These are phyloP conservation scores for Paraphaeosphaeria minitans DNA, from an alignment of 2,329 filamentous ascomycete species.

Conservation along the genomic window DNA sequence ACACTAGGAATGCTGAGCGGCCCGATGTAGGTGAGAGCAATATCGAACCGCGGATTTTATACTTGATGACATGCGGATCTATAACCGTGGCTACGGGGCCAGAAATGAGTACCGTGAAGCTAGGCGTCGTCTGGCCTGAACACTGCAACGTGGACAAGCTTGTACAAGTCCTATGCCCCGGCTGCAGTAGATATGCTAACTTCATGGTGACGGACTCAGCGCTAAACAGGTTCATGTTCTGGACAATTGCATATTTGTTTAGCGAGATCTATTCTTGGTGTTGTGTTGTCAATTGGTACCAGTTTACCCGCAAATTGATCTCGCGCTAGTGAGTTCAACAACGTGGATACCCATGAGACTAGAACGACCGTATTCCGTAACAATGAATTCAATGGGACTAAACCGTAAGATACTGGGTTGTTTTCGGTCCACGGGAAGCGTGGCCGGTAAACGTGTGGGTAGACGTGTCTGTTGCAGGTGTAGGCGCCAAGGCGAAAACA, in stretches of 20 bases:
- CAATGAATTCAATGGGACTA: neutral
- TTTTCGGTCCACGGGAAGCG: neutral
- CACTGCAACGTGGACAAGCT: neutral
- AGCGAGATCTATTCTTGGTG: slow-evolving; percentile 30
- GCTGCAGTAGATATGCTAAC: neutral
- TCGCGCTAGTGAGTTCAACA: neutral
- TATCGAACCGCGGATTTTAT: slow-evolving; percentile 2
- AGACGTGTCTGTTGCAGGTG: neutral
- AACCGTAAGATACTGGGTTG: neutral
- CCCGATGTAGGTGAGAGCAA: slow-evolving; percentile 6
- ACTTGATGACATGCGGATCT: neutral
- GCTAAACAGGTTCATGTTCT: neutral
- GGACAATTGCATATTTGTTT: neutral
- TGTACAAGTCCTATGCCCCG: neutral
- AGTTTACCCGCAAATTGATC: slow-evolving; percentile 37
- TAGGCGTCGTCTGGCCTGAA: neutral
- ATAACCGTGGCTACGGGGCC: neutral
- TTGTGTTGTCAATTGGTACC: slow-evolving; percentile 16
- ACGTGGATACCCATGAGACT: neutral
- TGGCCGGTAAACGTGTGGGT: neutral
- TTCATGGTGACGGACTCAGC: neutral
- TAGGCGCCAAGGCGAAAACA: neutral
- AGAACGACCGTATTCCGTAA: neutral
- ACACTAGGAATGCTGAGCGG: slow-evolving; percentile 8
- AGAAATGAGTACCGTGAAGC: neutral